Conservation (phyloP, 805 yeast species). For the Candida glaebosa region DNA sequence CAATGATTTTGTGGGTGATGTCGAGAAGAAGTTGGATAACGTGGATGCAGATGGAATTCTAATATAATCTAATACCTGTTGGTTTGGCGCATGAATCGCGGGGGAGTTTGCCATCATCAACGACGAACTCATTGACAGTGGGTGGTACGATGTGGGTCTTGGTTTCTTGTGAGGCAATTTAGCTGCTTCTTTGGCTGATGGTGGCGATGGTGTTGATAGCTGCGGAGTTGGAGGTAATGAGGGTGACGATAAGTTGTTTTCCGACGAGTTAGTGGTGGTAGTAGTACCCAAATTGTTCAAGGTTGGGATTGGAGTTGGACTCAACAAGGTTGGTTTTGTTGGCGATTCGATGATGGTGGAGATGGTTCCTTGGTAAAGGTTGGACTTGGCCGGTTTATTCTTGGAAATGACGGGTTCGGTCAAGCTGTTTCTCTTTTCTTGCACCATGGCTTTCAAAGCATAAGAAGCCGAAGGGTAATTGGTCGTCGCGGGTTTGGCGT, state of each 20-base stretch:
- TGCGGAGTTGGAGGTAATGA: slow-evolving; percentile 1
- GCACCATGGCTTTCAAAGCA: slow-evolving; percentile 72
- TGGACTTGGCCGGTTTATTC: slow-evolving; percentile 16
- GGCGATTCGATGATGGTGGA: slow-evolving; percentile 49
- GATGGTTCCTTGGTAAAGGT: slow-evolving; percentile 34
- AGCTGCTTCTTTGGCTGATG: slow-evolving; percentile 19
- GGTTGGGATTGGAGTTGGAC: not conserved
- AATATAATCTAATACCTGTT: slow-evolving; percentile 29
- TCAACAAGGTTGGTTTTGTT: slow-evolving; percentile 8
- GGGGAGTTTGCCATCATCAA: slow-evolving; percentile 11
- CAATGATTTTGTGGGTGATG: slow-evolving; percentile 34
- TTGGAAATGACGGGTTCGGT: slow-evolving; percentile 10
- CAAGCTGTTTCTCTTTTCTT: slow-evolving; percentile 45
- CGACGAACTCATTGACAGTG: slow-evolving; percentile 45
- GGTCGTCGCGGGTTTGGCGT: slow-evolving; percentile 29
- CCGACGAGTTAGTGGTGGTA: not conserved
- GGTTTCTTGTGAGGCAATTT: slow-evolving; percentile 58
- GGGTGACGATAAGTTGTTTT: not conserved
- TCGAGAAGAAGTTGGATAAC: slow-evolving; percentile 33
- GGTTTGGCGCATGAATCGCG: slow-evolving; percentile 8
- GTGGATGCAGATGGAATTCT: slow-evolving; percentile 32
- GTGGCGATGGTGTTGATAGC: slow-evolving; percentile 5
- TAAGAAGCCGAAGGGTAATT: slow-evolving; percentile 56
- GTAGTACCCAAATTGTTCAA: not conserved
- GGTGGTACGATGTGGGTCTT: slow-evolving; percentile 83